Conservation (phyloP, 768 basidiomycete species). For the Vararia minispora region DNA sequence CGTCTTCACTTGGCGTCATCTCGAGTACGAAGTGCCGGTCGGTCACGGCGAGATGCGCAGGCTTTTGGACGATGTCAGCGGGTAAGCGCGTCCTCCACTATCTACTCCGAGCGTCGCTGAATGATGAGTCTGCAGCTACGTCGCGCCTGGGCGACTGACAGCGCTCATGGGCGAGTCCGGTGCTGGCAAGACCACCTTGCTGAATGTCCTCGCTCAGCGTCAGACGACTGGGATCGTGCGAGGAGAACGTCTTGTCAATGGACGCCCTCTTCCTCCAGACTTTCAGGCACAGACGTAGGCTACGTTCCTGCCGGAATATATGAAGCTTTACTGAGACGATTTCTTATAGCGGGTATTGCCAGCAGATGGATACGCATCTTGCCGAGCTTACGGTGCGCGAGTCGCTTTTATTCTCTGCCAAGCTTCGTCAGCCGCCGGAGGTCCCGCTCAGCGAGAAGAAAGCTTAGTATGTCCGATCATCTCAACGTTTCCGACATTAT, state of each 20-base stretch:
- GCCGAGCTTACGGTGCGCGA: slow-evolving; percentile 70
- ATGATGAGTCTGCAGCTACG: slow-evolving; percentile 77
- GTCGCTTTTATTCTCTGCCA: slow-evolving; percentile 71
- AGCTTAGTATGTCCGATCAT: slow-evolving; percentile 45
- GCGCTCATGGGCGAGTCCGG: slow-evolving; percentile 63
- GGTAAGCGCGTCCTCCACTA: too few species aligned
- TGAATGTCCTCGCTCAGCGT: slow-evolving; percentile 35
- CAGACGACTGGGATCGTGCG: slow-evolving; percentile 25
- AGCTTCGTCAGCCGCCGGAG: slow-evolving; percentile 58
- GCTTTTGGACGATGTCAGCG: slow-evolving; percentile 60
- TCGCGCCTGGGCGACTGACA: slow-evolving; percentile 70
- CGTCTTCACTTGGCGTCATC: slow-evolving; percentile 72
- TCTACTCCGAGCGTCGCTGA: too few species aligned
- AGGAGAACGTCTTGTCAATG: slow-evolving; percentile 35
- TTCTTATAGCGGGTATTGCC: slow-evolving; percentile 58
- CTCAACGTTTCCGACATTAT: background rate
- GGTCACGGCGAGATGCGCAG: slow-evolving; percentile 29
- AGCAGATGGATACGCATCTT: slow-evolving; percentile 78
- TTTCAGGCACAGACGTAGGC: slow-evolving; percentile 46
- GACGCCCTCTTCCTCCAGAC: slow-evolving; percentile 31
- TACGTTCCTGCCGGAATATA: slow-evolving; percentile 24
- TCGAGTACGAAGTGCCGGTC: slow-evolving; percentile 56
- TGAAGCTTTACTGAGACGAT: slow-evolving; percentile 12
- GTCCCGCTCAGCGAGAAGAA: slow-evolving; percentile 64
- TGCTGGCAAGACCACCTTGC: slow-evolving; percentile 43